Percentiles rank a stretch among this genome's conserved stretches.
Evolutionary conservation across 176 grass and related monocot genomes (phyloP).

Genomic region (Bolboschoenus planiculmis): DNA sequence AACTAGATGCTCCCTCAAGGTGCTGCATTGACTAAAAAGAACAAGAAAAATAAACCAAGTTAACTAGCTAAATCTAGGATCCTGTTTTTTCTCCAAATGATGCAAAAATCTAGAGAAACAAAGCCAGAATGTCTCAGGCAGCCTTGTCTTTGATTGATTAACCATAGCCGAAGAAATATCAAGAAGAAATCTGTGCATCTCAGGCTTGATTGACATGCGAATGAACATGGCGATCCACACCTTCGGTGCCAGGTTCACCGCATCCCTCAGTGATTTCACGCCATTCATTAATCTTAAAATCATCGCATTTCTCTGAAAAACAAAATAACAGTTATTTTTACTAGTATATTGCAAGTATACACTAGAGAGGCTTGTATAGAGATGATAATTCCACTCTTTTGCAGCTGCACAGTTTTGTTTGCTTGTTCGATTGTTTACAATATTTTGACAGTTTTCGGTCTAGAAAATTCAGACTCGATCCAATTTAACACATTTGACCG

Average conservation of each 20-base stretch:
- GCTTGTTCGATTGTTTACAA: background rate
- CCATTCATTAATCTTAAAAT: slow-evolving; percentile 54
- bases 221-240: slow-evolving; percentile 77
- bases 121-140: slow-evolving; percentile 75
- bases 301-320: slow-evolving; percentile 61
- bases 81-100: slow-evolving; percentile 48
- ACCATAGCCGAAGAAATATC: slow-evolving; percentile 47
- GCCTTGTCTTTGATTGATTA: slow-evolving; percentile 50
- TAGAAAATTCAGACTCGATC: background rate
- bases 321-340: background rate
- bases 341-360: background rate
- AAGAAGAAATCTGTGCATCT: slow-evolving; percentile 61
- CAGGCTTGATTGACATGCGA: slow-evolving; percentile 43
- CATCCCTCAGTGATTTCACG: slow-evolving; percentile 50
- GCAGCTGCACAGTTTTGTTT: background rate
- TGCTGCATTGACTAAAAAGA: background rate
- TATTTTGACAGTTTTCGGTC: background rate
- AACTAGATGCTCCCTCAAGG: background rate
- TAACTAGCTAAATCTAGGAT: slow-evolving; percentile 12
- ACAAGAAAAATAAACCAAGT: background rate
- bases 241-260: slow-evolving; percentile 60
- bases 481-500: background rate
- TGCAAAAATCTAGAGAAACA: slow-evolving; percentile 75
- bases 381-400: background rate
- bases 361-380: background rate